These are phyloP conservation scores for Aspergillus sp. DNA, from an alignment of 2,329 filamentous ascomycete genomes.

Conservation along the genomic window DNA sequence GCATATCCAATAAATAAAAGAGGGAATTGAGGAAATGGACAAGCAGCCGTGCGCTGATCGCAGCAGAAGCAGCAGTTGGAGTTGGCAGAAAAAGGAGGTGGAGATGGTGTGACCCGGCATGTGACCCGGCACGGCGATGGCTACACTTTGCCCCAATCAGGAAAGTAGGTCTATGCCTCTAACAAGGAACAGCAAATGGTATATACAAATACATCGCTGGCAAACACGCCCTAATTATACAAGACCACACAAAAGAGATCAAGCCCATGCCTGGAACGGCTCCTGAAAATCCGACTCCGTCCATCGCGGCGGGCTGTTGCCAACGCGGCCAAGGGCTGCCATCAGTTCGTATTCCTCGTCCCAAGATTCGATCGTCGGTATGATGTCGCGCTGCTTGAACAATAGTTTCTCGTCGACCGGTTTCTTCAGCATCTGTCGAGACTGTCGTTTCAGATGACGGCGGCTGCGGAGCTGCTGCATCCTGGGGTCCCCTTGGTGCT, in stretches of 20 bases:
- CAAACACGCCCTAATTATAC: too few species aligned
- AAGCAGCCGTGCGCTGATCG: too few species aligned
- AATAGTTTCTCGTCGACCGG: constrained; percentile 7
- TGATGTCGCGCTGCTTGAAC: constrained; percentile 8
- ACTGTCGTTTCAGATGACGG: constrained; percentile 6
- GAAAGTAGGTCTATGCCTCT: too few species aligned
- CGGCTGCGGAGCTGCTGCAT: constrained; percentile 8
- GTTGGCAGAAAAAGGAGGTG: not conserved
- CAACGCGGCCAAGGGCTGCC: constrained; percentile 9
- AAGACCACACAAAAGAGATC: too few species aligned
- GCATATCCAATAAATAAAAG: constrained; percentile 9
- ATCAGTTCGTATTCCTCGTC: constrained; percentile 23
- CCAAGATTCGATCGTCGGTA: constrained; percentile 13
- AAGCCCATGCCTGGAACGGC: too few species aligned
- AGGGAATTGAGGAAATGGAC: not conserved
- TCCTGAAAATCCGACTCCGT: not conserved
- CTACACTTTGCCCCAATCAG: too few species aligned
- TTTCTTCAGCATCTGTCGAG: constrained; percentile 7
- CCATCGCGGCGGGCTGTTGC: constrained; percentile 6
- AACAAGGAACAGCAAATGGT: too few species aligned
- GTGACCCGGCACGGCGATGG: too few species aligned
- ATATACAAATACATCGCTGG: too few species aligned
- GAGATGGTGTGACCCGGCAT: constrained; percentile 22
- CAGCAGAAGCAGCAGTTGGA: not conserved
- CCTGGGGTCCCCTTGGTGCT: constrained; percentile 13